Evolutionary conservation across 2,329 filamentous ascomycete genomes (phyloP), one percentile per base, ranked within the genome.

Genomic region (Sporothrix humicola): DNA sequence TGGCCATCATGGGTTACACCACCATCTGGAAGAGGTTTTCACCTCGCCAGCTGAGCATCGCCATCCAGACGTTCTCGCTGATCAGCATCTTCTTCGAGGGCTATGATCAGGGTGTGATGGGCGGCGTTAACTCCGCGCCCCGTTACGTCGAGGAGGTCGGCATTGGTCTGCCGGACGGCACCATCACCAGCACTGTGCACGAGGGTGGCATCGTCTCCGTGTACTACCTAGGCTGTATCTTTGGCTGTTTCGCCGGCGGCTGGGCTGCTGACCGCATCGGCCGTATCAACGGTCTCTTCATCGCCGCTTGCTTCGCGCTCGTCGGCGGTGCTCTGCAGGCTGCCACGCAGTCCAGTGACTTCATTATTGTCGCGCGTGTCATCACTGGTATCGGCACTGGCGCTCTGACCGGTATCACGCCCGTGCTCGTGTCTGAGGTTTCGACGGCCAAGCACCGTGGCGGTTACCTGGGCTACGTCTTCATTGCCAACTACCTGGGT

Each of bases 21-120:
- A 82, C 80, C 6, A 65, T 82, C 1, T 85, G 84, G 84, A 84
- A 82, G 77, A 79, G 80, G 74, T 79, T 85, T 5, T 82, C 83
- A 61, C 78, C 83, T 26, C 77, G 77, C 3, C 81, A 85, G 74
- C 81, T 85, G 71, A 85, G 84, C 75, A 23, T 82, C 6, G 80
- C 81, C 52, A 78, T 79, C 75, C 79, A 80, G 74, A 69, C 73
- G 58, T 79, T 81, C 69, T 79, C 78, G 1, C 76, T 80, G 42
- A 78, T 78, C 74, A 78, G 77, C 75, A 79, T 78, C 37, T 78
- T 83, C 76, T 84, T 83, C 76, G 79, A 81, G 81, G 86, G 86
- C 23, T 88, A 87, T 79, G 85, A 87, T 74, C 86, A 87, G 76
- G 86, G 86, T 70, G 85, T 87, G n/a, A 84, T 87, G 82, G 85